A percentile compares a stretch with the other conserved stretches of the same genome.
Evolutionary conservation across 1,284 basidiomycete species (phyloP).

Genomic region (Apiotrichum gracile): DNA sequence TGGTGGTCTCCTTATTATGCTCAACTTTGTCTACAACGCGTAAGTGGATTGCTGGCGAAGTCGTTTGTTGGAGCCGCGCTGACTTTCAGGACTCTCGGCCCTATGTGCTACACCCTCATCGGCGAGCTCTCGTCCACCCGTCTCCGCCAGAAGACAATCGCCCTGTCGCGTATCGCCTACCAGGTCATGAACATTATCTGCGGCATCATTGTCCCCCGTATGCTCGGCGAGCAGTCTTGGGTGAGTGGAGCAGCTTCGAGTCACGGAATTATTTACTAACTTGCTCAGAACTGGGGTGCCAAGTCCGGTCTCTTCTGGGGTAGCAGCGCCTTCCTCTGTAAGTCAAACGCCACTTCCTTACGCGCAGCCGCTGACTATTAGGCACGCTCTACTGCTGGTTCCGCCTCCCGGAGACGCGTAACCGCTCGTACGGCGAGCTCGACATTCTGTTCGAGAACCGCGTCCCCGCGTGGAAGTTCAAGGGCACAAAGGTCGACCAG

Average conservation of each 20-base stretch:
- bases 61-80: no score
- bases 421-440: slow-evolving; percentile 24
- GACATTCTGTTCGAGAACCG: slow-evolving; percentile 30
- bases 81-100: slow-evolving; percentile 13
- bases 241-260: no score
- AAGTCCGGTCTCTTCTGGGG: slow-evolving; percentile 30
- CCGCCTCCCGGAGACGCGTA: slow-evolving; percentile 36
- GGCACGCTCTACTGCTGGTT: slow-evolving; percentile 26
- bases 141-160: slow-evolving; percentile 47
- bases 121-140: slow-evolving; percentile 45
- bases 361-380: no score
- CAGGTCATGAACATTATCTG: slow-evolving; percentile 30
- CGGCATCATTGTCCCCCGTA: slow-evolving; percentile 16
- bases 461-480: slow-evolving; percentile 30
- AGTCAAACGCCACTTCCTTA: no score
- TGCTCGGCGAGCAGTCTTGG: slow-evolving; percentile 1
- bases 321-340: slow-evolving; percentile 15
- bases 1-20: slow-evolving; percentile 17
- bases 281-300: slow-evolving; percentile 27
- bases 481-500: slow-evolving; percentile 22
- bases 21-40: slow-evolving; percentile 20
- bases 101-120: slow-evolving; percentile 18
- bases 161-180: slow-evolving; percentile 48
- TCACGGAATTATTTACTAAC: no score
- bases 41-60: no score